These are phyloP conservation scores for Aspergillus ochraceus DNA, from an alignment of 2,329 filamentous ascomycete genomes.

Conservation along the genomic window DNA sequence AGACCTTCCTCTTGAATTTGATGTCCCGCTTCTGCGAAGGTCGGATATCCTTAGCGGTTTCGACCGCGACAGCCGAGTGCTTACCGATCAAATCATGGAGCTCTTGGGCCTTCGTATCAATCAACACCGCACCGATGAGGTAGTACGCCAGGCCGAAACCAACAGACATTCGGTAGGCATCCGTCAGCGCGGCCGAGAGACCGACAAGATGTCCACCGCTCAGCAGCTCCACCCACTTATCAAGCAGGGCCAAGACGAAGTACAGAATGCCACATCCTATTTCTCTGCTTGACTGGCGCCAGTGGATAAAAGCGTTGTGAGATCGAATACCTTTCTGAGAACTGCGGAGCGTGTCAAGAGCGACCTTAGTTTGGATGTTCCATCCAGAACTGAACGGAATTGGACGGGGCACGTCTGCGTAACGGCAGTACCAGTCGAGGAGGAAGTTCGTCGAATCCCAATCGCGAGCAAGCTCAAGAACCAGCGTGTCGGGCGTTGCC, in stretches of 20 bases:
- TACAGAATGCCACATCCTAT: slow-evolving; percentile 56
- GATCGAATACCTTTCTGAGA: slow-evolving; percentile 56
- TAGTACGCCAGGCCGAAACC: slow-evolving; percentile 61
- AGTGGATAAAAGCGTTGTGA: slow-evolving; percentile 59
- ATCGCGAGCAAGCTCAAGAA: slow-evolving; percentile 52
- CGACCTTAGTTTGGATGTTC: slow-evolving; percentile 59
- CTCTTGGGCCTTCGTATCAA: slow-evolving; percentile 56
- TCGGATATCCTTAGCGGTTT: slow-evolving; percentile 44
- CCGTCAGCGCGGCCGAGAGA: slow-evolving; percentile 35
- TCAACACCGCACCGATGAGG: slow-evolving; percentile 56
- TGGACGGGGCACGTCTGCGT: slow-evolving; percentile 49
- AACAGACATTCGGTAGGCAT: slow-evolving; percentile 47
- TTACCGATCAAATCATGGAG: slow-evolving; percentile 49
- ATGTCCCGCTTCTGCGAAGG: slow-evolving; percentile 47
- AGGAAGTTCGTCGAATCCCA: slow-evolving; percentile 56
- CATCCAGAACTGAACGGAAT: slow-evolving; percentile 58
- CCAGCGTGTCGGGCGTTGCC: slow-evolving; percentile 46
- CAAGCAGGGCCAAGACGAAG: slow-evolving; percentile 56
- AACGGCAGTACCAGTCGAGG: slow-evolving; percentile 54
- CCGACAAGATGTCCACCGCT: slow-evolving; percentile 46
- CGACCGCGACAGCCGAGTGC: slow-evolving; percentile 42
- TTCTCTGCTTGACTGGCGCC: slow-evolving; percentile 57
- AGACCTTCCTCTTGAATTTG: slow-evolving; percentile 49
- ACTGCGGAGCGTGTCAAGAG: slow-evolving; percentile 53
- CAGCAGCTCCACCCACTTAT: slow-evolving; percentile 55